Conservation (phyloP, 2,329 filamentous ascomycete genomes). For the Ilyonectria destructans region DNA sequence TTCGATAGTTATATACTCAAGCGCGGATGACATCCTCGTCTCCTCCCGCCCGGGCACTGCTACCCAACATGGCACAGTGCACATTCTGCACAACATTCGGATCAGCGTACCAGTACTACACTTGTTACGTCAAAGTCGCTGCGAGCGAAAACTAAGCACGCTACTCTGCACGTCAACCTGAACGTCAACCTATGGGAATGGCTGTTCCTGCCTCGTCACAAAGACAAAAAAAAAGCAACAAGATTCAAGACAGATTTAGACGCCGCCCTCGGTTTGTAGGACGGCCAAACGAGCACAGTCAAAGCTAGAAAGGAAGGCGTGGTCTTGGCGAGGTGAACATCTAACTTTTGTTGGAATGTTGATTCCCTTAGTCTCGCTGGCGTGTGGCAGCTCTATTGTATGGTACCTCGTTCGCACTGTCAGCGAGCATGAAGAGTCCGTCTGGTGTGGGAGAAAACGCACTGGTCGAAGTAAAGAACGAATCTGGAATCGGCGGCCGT, state of each 20-base stretch:
- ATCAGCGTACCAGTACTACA: not conserved
- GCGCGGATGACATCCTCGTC: too few species aligned
- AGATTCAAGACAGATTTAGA: not conserved
- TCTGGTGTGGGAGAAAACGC: conserved; percentile 33
- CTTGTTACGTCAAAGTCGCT: not conserved
- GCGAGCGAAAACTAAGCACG: not conserved
- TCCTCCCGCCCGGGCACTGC: too few species aligned
- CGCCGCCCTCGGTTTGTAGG: not conserved
- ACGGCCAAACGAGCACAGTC: not conserved
- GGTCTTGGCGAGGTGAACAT: too few species aligned
- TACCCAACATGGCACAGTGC: too few species aligned
- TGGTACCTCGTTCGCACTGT: conserved; percentile 57
- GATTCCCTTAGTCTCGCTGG: conserved; percentile 60
- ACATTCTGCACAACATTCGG: not conserved
- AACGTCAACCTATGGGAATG: not conserved
- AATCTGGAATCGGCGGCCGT: conserved; percentile 48
- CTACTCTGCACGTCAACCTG: not conserved
- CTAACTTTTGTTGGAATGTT: conserved; percentile 48
- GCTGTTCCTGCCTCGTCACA: conserved; percentile 2
- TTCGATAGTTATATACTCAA: too few species aligned
- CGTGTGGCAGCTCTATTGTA: conserved; percentile 54
- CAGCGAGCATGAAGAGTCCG: not conserved
- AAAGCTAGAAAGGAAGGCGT: not conserved
- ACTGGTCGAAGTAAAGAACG: conserved; percentile 66
- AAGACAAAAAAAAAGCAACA: not conserved